phyloP scores from a whole-genome alignment of 345 rosid genomes.

The Stellera chamaejasme region DNA sequence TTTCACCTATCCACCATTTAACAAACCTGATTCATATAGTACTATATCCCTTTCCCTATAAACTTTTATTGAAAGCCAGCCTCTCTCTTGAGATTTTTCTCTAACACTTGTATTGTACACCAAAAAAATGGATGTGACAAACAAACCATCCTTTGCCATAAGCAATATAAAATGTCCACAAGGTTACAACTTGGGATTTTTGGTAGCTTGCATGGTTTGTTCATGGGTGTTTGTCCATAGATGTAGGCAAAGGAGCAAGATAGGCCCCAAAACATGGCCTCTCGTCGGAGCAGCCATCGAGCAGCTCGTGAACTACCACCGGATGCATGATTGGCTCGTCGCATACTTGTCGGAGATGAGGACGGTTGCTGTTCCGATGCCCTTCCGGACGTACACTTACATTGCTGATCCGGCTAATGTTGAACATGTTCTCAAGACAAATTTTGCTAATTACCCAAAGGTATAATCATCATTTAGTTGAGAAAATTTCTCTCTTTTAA shows the following conservation, averaged over 20 bases:
- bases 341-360: constrained; percentile 46
- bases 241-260: constrained; percentile 64
- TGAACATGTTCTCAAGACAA: constrained; percentile 84
- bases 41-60: background rate
- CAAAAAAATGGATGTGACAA: constrained; percentile 16
- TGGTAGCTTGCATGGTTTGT: constrained; percentile 33
- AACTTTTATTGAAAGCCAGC: constrained; percentile 16
- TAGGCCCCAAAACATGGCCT: constrained; percentile 95
- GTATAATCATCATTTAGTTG: constrained; percentile 19
- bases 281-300: constrained; percentile 83
- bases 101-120: constrained; percentile 7
- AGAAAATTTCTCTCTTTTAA: background rate
- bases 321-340: constrained; percentile 95
- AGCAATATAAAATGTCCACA: constrained; percentile 7
- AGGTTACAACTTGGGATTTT: constrained; percentile 30
- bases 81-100: background rate
- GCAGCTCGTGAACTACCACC: constrained; percentile 62
- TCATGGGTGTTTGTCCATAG: constrained; percentile 65
- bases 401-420: constrained; percentile 90
- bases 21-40: constrained; percentile 12
- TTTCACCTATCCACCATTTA: constrained; percentile 11
- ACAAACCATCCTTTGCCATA: background rate
- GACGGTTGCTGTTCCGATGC: constrained; percentile 88
- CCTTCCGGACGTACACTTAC: constrained; percentile 78
- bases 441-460: constrained; percentile 85